Evolutionary conservation across 345 rosid genomes (phyloP), one percentile per base, ranked within the genome.

Genomic region (Capsella bursapastoris): DNA sequence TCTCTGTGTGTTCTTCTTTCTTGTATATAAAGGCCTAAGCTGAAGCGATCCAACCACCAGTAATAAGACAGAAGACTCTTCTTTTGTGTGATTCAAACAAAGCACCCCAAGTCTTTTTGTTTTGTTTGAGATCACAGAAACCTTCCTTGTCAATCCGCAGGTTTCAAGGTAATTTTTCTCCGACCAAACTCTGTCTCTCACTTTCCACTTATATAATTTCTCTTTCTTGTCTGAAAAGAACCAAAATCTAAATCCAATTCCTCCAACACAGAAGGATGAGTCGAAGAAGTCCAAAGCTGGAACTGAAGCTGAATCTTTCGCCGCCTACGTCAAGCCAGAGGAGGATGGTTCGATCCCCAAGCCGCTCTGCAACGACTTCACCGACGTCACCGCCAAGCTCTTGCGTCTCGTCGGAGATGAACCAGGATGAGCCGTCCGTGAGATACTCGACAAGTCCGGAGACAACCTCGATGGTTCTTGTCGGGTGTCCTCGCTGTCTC

Each of bases 301-400:
- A 95, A 78, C 69, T 92, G 82, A 92, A 89, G 83, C 90, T 95
- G 83, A 90, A 92, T 85, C 86, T 90, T 11, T 92, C 98, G 0
- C 94, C 97, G 0, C 91, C 96, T 2, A 84, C 97, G 75, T 80
- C 61, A 35, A 78, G 78, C 41, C 72, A 78, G 9, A 86, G 56
- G 12, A 67, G 78, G 71, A 68, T 45, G 62, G 83, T 62, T 74
- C 89, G 83, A 58, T 89, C 93, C 2, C 97, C 97, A 1, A 84
- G 62, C 74, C 81, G 85, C 49, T 86, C 97, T 1, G 87, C 86
- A 0, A 82, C 97, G 0, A 83, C 82, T 9, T 92, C 96, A 9
- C 97, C 98, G 2, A 86, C 82, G 8, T 90, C 98, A 25, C 97
- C 96, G 0, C 94, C 88, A n/a, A 95, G 87, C 87, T 92, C 99